A percentile compares a stretch with the other conserved stretches of the same genome.
Conservation (phyloP, 2,329 filamentous ascomycete genomes). For the Fusarium sp. region DNA sequence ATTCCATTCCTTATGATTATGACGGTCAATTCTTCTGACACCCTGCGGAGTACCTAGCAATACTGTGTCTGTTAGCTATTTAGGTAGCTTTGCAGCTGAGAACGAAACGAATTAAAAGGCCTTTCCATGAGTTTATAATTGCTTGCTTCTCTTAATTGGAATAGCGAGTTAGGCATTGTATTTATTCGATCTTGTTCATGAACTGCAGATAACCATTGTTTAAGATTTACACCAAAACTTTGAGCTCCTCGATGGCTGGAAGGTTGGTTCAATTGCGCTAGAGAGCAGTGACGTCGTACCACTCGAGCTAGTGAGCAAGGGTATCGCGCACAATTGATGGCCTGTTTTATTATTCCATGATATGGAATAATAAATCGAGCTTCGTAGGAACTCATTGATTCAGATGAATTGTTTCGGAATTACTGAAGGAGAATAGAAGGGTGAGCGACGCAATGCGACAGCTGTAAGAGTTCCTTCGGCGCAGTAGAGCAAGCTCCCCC, state of each 20-base stretch:
- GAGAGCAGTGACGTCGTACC: slow-evolving; percentile 27
- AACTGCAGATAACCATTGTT: background rate
- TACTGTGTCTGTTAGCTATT: background rate
- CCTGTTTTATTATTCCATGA: background rate
- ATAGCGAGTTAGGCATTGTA: background rate
- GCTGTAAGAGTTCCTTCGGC: background rate
- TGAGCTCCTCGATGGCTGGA: background rate
- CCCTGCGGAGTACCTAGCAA: background rate
- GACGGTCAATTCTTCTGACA: background rate
- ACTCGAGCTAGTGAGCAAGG: slow-evolving; percentile 4
- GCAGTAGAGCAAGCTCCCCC: background rate
- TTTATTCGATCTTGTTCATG: background rate
- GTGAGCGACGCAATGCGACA: background rate
- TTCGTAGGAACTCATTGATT: background rate
- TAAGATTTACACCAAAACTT: background rate
- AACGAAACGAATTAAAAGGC: background rate
- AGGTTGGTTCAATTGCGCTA: background rate
- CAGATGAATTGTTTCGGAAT: background rate
- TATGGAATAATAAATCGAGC: background rate
- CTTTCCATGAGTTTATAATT: background rate
- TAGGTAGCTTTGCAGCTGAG: background rate
- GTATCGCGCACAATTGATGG: slow-evolving; percentile 15
- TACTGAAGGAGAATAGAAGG: background rate
- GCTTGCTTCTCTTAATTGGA: background rate
- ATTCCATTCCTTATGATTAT: too few relatives aligned